Evolutionary conservation across 192 early-diverging fungal species (phyloP).

Genomic region (Umbelopsis ramanniana): DNA sequence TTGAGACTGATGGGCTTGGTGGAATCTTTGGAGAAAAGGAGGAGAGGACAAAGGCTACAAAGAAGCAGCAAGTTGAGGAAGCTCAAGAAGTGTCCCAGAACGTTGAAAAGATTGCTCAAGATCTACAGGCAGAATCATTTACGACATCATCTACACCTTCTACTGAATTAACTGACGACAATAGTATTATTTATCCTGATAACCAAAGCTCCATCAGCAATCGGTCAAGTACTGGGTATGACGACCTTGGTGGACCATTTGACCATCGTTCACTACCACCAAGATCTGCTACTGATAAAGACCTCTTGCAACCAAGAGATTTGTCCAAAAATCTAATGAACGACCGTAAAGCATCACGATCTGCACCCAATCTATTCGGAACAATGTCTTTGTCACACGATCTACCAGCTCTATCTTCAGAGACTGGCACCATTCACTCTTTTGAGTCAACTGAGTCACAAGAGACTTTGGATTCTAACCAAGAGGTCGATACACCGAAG

Average conservation of each 20-base stretch:
- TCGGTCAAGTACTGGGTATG: neutral
- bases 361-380: slow-evolving; percentile 3
- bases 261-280: neutral
- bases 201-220: neutral
- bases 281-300: slow-evolving; percentile 10
- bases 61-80: neutral
- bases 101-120: slow-evolving; percentile 17
- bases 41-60: neutral
- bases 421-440: neutral
- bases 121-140: neutral
- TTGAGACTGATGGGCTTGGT: slow-evolving; percentile 56
- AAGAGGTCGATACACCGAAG: neutral
- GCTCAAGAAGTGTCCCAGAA: neutral
- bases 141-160: neutral
- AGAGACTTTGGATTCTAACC: neutral
- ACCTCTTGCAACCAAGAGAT: neutral
- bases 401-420: neutral
- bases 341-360: neutral
- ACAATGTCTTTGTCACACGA: neutral
- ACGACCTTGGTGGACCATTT: neutral
- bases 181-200: neutral
- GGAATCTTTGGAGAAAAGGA: slow-evolving; percentile 59
- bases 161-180: neutral
- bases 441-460: neutral
- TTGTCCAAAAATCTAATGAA: neutral